Evolutionary conservation across 2,329 filamentous ascomycete species (phyloP), one percentile per base, ranked within the genome.

Genomic region (Microdochium bolleyi): DNA sequence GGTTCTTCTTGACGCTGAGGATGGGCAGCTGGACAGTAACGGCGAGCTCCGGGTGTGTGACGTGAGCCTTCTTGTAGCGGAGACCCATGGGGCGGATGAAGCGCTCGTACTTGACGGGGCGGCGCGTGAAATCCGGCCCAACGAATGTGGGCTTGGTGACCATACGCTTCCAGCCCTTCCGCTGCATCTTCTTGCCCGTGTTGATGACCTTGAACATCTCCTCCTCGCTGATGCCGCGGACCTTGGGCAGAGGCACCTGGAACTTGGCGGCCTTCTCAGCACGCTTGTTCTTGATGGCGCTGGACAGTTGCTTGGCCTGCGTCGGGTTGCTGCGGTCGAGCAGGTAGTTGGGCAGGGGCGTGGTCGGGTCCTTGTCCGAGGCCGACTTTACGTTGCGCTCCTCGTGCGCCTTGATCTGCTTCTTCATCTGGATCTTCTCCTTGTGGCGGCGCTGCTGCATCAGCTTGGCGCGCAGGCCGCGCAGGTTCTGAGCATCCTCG

Each of bases 391-490:
- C 85, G 67, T 96, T 95, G 73, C 90, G 86, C 78, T 96, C 89
- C 74, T 99, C 94, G 76, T 96, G 89, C 48, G 89, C 88, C 74
- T 88, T 89, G 81, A 99, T 95, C 65, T 85, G 78, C 80, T 96
- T 95, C 73, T 87, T 88, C 87, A 96, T 92, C 80, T 95, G 90
- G 68, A 96, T 95, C 86, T 99, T 99, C 79, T 99, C 92, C 70
- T 92, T 88, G 76, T 91, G 89, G 24, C 94, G 84, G 78, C 92
- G 90, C 82, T 97, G 86, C 71, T 92, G 87, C 76, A 94, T 86
- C 64, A 95, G 77, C 79, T 99, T 99, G 61, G 94, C 94, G 57
- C 90, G 81, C 62, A 97, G 83, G 59, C 94, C 94, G 56, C 88
- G 87, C 65, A 96, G 80, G 71, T 94, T 96, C 78, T 97, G 92